These are phyloP conservation scores for Colletotrichum karsti DNA, from an alignment of 2,329 filamentous ascomycete genomes.

Conservation along the genomic window DNA sequence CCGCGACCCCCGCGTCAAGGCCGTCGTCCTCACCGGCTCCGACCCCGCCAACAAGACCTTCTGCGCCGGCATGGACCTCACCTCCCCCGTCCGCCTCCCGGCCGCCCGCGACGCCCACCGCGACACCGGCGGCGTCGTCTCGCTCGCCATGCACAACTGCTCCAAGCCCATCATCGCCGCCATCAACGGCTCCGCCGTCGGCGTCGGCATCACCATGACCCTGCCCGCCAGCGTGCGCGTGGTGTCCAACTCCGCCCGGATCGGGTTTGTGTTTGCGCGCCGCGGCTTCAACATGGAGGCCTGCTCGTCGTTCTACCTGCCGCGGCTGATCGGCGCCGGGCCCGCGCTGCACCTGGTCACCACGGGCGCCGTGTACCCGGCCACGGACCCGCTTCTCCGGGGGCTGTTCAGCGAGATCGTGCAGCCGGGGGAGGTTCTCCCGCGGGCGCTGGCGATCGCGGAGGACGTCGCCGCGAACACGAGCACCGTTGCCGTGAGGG, in stretches of 20 bases:
- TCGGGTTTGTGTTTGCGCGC: constrained; percentile 79
- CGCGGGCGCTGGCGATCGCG: constrained; percentile 72
- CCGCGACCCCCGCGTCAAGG: constrained; percentile 61
- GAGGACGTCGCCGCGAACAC: constrained; percentile 73
- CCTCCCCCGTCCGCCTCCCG: constrained; percentile 39
- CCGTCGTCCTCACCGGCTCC: constrained; percentile 62
- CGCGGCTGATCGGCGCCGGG: constrained; percentile 71
- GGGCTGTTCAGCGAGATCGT: constrained; percentile 74
- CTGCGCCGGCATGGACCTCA: constrained; percentile 67
- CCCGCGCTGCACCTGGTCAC: constrained; percentile 72
- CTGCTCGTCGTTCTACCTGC: constrained; percentile 76
- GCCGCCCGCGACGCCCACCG: constrained; percentile 45
- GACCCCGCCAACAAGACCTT: constrained; percentile 59
- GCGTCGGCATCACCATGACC: constrained; percentile 70
- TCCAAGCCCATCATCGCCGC: constrained; percentile 67
- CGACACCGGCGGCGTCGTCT: constrained; percentile 61
- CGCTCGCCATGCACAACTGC: constrained; percentile 65
- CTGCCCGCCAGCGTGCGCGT: constrained; percentile 63
- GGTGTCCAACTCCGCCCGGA: constrained; percentile 66
- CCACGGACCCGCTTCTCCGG: constrained; percentile 58
- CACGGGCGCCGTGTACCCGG: constrained; percentile 69
- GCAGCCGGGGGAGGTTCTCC: constrained; percentile 67
- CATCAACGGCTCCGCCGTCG: constrained; percentile 67
- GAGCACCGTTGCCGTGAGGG: constrained; percentile 67
- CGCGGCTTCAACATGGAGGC: constrained; percentile 79